Base-by-base conservation (phyloP, 768 basidiomycete species). In the Tulasnella sp. region DNA sequence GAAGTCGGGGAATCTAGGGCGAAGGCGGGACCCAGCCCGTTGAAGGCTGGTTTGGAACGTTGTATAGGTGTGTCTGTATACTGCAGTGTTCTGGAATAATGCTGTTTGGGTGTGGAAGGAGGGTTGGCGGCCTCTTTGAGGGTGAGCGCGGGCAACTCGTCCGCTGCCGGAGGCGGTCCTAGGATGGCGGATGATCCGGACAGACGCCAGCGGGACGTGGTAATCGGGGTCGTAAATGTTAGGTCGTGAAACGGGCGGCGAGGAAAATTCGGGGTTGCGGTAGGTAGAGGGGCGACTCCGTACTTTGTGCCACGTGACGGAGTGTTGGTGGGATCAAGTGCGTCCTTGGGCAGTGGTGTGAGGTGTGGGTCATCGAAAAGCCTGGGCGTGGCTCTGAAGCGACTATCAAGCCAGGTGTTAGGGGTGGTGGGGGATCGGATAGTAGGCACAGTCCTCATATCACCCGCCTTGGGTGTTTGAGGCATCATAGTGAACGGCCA, bases 271-370 rank as follows among this genome's bases (percentile, higher is more conserved):
- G 54, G 29, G 27, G 21, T 5, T 9, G 40, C 39, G n/a, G 43
- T 43, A 9, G 54, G 40, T 23, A 46, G 29, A 27, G 46, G 46
- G 8, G 54, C 54, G 27, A 56, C 40, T 12, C 40, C 34, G 32
- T 56, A 56, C 41, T 56, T 43, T 12, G 54, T 56, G 6, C 54
- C 54, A 25, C 54, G 54, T 7, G 54, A 56, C 4, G 54, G 54
- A 19, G 41, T 56, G 9, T 27, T 42, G 4, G 46, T 25, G 36
- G 36, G 40, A 56, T 56, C 54, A 25, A 53, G 8, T 46, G 17
- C 17, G 7, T 29, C 42, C 8, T 8, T 43, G 3, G 31, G 3
- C 9, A 29, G 25, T 3, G 19, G 23, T 29, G 27, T 8, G 25
- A 45, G 21, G 2, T 17, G 17, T 2, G 42, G 23, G 23, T 57